Evolutionary conservation across 2,329 filamentous ascomycete genomes (phyloP).

Genomic region (Xylaria sp.): DNA sequence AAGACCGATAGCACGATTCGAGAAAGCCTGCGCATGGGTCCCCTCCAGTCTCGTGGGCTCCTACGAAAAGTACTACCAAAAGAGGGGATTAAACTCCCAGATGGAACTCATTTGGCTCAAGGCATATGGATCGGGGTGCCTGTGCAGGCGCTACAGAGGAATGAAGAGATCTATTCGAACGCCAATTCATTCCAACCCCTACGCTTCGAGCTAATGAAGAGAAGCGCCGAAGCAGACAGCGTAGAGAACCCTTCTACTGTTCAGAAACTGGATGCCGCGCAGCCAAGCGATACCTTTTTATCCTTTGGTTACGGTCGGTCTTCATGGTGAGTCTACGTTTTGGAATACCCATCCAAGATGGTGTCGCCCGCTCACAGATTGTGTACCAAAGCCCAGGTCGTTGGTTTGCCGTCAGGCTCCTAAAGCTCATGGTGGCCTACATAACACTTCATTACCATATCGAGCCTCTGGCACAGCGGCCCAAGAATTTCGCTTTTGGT

Average conservation of each 20-base stretch:
- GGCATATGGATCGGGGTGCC: conserved; percentile 8
- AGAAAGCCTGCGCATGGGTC: conserved; percentile 2
- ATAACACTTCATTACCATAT: conserved; percentile 6
- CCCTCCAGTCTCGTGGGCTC: neutral
- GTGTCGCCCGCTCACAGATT: no score
- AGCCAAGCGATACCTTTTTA: conserved; percentile 5
- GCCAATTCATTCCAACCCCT: neutral
- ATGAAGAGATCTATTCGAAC: conserved; percentile 1
- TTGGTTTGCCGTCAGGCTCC: conserved; percentile 1
- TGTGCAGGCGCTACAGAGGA: conserved; percentile 1
- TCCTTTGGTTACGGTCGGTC: conserved; percentile 10
- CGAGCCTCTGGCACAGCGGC: neutral
- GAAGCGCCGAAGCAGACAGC: no score
- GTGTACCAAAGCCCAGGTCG: conserved; percentile 7
- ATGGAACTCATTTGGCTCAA: conserved; percentile 1
- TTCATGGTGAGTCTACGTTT: conserved; percentile 3
- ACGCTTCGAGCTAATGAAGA: conserved; percentile 8
- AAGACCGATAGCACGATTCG: conserved; percentile 3
- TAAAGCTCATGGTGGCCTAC: conserved; percentile 9
- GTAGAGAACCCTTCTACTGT: no score
- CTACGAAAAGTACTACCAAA: conserved; percentile 5
- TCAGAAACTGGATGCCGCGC: neutral
- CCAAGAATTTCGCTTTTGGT: no score
- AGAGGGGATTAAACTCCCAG: conserved; percentile 5
- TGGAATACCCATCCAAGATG: no score